phyloP scores from a whole-genome alignment of 352 stramenopile genomes.

The Phytophthora ramorum region DNA sequence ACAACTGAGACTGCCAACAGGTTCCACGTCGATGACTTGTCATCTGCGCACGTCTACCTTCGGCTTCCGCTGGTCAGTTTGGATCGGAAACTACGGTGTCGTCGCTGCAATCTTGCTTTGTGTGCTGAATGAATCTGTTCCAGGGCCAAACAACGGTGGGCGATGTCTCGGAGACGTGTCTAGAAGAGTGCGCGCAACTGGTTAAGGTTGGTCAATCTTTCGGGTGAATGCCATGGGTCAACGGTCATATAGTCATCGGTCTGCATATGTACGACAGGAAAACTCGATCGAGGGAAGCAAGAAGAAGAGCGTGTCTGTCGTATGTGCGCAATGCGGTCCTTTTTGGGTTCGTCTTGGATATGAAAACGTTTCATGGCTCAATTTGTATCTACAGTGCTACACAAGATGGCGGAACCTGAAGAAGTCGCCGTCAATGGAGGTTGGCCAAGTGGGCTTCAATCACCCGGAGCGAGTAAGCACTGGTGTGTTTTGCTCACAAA shows the following conservation, averaged over 20 bases:
- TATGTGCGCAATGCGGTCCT: constrained; percentile 21
- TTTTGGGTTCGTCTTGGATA: not conserved
- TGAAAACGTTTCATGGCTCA: not conserved
- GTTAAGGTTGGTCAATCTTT: constrained; percentile 76
- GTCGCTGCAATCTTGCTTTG: no score
- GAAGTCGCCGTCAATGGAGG: constrained; percentile 92
- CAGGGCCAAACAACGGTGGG: constrained; percentile 79
- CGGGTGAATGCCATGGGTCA: not conserved
- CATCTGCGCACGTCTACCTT: constrained; percentile 98
- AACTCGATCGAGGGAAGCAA: constrained; percentile 96
- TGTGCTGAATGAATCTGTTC: not conserved
- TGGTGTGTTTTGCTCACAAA: not conserved
- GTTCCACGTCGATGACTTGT: constrained; percentile 99
- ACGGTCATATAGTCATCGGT: not conserved
- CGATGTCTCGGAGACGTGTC: constrained; percentile 76
- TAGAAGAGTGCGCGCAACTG: constrained; percentile 92
- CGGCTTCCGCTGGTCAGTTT: constrained; percentile 84
- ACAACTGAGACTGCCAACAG: constrained; percentile 24
- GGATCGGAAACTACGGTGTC: constrained; percentile 2
- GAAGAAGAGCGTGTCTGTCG: constrained; percentile 88
- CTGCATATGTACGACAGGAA: constrained; percentile 58
- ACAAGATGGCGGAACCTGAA: constrained; percentile 94
- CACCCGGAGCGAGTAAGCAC: constrained; percentile 64
- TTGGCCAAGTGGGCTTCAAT: constrained; percentile 90
- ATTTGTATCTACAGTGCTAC: constrained; percentile 72